Evolutionary conservation across 768 basidiomycete genomes (phyloP), one percentile per base, ranked within the genome.

Genomic region (Leccinum aurantiacum): DNA sequence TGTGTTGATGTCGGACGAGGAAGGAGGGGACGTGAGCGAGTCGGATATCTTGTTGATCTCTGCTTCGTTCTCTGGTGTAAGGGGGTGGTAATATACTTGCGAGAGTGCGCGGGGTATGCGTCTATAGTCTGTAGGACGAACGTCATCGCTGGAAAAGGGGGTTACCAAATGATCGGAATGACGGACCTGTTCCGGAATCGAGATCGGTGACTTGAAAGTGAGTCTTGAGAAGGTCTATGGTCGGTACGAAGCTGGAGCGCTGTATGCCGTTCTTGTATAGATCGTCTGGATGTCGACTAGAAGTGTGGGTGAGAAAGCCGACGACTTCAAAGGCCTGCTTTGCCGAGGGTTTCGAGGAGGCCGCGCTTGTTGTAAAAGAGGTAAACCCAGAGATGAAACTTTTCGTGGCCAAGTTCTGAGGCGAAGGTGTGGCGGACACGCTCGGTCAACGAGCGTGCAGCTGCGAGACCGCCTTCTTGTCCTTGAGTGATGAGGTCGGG

Each of bases 191-290:
- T 38, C 89, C 92, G n/a, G 95, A 98, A 74, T 98, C 89, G 25
- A 99, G 83, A 74, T 98, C 94, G 0, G 90, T 91, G 14, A 98
- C 88, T 52, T 89, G 85, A 63, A 97, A 95, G 14, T 82, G 85
- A 1, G 85, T 75, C 77, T 97, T 98, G 65, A 99, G 84, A 29
- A 98, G 82, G 52, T 98, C 91, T 60, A 99, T 98, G 27, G 94
- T 89, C 10, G 97, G 97, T 50, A 98, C 70, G 76, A 99, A 99
- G 68, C 93, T 95, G 4, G 89, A 84, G 3, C 97, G 85, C 72
- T 99, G 97, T 47, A 99, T 97, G 0, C 97, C 97, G 64, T 98
- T 98, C 84, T 96, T 95, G 80, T 99, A 99, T 1, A 99, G 80
- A 31, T 98, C 93, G 67, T 98, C 90, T 3, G 97, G 97, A 71